Percentiles rank a stretch among this genome's conserved stretches.
These are phyloP conservation scores for Erythrophleum ivorense DNA, from an alignment of 331 rosid species.

Conservation along the genomic window DNA sequence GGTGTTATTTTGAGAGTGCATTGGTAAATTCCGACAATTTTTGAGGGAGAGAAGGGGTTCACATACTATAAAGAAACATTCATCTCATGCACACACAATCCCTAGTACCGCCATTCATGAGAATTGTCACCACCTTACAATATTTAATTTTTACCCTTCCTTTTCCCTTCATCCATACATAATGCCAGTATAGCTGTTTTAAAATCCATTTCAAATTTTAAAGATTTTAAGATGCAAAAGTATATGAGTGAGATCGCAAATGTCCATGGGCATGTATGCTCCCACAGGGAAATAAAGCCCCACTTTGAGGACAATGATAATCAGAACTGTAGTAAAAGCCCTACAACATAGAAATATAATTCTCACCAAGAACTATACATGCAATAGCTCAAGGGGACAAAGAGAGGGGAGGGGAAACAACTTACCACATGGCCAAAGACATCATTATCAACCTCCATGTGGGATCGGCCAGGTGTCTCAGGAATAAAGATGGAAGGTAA, in stretches of 20 bases:
- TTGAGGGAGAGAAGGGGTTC: neutral
- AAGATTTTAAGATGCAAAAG: slow-evolving; percentile 15
- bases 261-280: neutral
- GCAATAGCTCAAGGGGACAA: slow-evolving; percentile 18
- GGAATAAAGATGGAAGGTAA: slow-evolving; percentile 44
- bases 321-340: neutral
- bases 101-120: neutral
- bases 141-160: neutral
- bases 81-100: neutral
- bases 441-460: slow-evolving; percentile 62
- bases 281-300: slow-evolving; percentile 1
- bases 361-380: slow-evolving; percentile 29
- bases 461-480: slow-evolving; percentile 51
- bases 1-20: neutral
- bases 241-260: slow-evolving; percentile 23
- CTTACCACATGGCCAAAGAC: slow-evolving; percentile 51
- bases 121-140: neutral
- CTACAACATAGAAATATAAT: slow-evolving; percentile 15
- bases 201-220: slow-evolving; percentile 13
- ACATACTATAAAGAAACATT: neutral
- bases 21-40: neutral
- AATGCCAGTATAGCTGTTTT: neutral
- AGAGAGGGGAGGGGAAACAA: slow-evolving; percentile 20
- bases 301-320: slow-evolving; percentile 19
- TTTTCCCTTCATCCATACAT: slow-evolving; percentile 10